phyloP scores from a whole-genome alignment of 192 early-diverging fungal species.

The Coemansia sp. region DNA sequence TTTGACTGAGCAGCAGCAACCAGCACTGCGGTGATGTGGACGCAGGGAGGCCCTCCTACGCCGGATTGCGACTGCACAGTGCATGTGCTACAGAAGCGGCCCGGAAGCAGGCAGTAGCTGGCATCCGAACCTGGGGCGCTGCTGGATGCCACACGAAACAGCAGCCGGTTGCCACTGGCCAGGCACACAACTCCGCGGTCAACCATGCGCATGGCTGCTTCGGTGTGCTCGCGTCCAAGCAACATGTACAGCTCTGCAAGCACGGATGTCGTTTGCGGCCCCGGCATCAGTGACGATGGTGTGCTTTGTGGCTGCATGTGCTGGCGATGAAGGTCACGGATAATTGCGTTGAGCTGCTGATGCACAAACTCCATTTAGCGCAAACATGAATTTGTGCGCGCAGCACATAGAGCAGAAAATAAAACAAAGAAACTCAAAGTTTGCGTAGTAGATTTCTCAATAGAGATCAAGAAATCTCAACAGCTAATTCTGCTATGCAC shows the following conservation, averaged over 20 bases:
- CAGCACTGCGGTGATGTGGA: slow-evolving; percentile 42
- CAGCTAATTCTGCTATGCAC: too few relatives aligned
- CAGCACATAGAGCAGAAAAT: background rate
- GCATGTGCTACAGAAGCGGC: slow-evolving; percentile 39
- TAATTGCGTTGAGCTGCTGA: slow-evolving; percentile 35
- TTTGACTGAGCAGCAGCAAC: slow-evolving; percentile 38
- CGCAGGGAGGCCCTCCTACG: slow-evolving; percentile 24
- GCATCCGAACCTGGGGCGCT: slow-evolving; percentile 9
- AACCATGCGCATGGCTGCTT: slow-evolving; percentile 29
- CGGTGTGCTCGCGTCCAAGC: slow-evolving; percentile 32
- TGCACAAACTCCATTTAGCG: slow-evolving; percentile 42
- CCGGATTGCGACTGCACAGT: slow-evolving; percentile 6
- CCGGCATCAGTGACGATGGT: background rate
- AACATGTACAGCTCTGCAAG: slow-evolving; percentile 35
- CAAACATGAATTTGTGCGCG: background rate
- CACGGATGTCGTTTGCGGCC: background rate
- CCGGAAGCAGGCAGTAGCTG: slow-evolving; percentile 50
- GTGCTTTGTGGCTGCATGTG: background rate
- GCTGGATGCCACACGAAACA: slow-evolving; percentile 27
- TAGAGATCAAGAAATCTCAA: too few relatives aligned
- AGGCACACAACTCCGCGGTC: slow-evolving; percentile 45
- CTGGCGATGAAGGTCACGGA: slow-evolving; percentile 25
- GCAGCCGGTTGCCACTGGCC: slow-evolving; percentile 24
- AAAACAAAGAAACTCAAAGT: too few relatives aligned
- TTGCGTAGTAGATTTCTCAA: too few relatives aligned